A percentile compares a stretch with the other conserved stretches of the same genome.
phyloP scores from a whole-genome alignment of 495 filamentous ascomycete species.

The Cudoniella acicularis region DNA sequence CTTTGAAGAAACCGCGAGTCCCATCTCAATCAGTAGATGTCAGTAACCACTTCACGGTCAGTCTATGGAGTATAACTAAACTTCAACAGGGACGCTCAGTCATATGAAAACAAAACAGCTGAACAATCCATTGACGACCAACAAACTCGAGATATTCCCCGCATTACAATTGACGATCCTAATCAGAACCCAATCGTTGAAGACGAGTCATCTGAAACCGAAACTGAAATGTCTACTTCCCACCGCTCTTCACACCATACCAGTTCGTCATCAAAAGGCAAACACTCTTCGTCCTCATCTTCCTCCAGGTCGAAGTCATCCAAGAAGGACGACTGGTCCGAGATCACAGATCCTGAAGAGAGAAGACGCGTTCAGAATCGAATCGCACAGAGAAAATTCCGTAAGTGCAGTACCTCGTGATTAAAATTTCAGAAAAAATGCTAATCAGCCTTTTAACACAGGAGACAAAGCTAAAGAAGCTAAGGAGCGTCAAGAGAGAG shows the following conservation, averaged over 20 bases:
- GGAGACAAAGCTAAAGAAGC: constrained; percentile 58
- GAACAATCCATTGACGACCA: constrained; percentile 7
- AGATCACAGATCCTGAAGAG: constrained; percentile 57
- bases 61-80: constrained; percentile 4
- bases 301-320: constrained; percentile 16
- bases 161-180: constrained; percentile 24
- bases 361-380: constrained; percentile 58
- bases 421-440: background rate
- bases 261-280: constrained; percentile 18
- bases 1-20: background rate
- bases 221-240: constrained; percentile 28
- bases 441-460: constrained; percentile 14
- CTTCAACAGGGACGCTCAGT: constrained; percentile 16
- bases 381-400: constrained; percentile 58
- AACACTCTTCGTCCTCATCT: constrained; percentile 20
- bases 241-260: constrained; percentile 21
- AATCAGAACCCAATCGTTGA: constrained; percentile 13
- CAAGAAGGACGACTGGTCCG: constrained; percentile 55
- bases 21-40: constrained; percentile 17
- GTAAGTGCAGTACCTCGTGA: too few species aligned
- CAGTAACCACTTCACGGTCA: constrained; percentile 1
- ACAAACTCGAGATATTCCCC: constrained; percentile 13
- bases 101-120: constrained; percentile 15
- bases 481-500: constrained; percentile 53
- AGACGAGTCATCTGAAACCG: constrained; percentile 17